A percentile compares a stretch with the other conserved stretches of the same genome.
Conservation (phyloP, 352 stramenopile species). For the Globisporangium paddicum region DNA sequence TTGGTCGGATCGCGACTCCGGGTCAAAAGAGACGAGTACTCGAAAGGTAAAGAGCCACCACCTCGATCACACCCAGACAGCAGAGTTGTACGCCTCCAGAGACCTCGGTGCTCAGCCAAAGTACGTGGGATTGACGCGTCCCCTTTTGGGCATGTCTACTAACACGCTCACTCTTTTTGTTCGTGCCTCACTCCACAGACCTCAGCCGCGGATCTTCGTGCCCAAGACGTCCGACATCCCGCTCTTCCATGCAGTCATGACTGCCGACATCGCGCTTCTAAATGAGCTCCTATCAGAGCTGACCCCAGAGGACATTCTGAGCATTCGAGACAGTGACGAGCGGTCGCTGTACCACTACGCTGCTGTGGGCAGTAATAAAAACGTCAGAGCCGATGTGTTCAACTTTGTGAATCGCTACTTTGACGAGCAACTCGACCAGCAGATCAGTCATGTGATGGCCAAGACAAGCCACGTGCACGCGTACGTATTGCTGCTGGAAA, state of each 20-base stretch:
- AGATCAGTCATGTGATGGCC: slow-evolving; percentile 27
- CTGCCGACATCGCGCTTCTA: slow-evolving; percentile 21
- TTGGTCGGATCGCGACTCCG: too few relatives aligned
- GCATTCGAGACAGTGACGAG: slow-evolving; percentile 21
- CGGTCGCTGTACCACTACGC: slow-evolving; percentile 51
- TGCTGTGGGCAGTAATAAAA: slow-evolving; percentile 19
- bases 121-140: neutral
- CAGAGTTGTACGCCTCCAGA: slow-evolving; percentile 8
- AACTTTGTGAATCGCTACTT: slow-evolving; percentile 24
- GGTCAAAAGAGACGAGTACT: neutral
- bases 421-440: slow-evolving; percentile 17
- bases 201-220: slow-evolving; percentile 27
- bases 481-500: slow-evolving; percentile 13
- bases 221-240: slow-evolving; percentile 30
- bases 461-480: slow-evolving; percentile 25
- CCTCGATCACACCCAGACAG: neutral
- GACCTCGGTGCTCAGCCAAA: neutral
- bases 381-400: slow-evolving; percentile 23
- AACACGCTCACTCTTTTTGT: neutral
- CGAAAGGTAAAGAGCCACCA: neutral
- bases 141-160: neutral
- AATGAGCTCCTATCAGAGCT: slow-evolving; percentile 15
- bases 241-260: slow-evolving; percentile 36
- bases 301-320: slow-evolving; percentile 26
- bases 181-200: neutral